Evolutionary conservation across 148 eudicot species (phyloP).

Genomic region (Spergularia bocconei): DNA sequence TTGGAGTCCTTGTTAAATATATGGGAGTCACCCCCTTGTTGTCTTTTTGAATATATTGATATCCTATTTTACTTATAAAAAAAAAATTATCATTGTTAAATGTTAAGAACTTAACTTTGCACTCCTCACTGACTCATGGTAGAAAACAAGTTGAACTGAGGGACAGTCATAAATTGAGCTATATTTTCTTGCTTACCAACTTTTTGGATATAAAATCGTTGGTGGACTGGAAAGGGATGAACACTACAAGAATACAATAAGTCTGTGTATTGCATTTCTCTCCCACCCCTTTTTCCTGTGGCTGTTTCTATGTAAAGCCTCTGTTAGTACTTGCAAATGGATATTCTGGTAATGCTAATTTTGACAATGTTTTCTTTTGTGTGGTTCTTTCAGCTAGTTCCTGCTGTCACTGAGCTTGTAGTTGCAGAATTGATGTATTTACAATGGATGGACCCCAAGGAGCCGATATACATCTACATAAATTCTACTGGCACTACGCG

Average conservation of each 20-base stretch:
- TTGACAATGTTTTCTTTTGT: not conserved
- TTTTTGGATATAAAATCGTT: no score
- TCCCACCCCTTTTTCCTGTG: not conserved
- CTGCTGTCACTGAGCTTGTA: conserved; percentile 87
- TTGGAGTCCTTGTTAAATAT: no score
- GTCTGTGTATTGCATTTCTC: not conserved
- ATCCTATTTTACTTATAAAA: no score
- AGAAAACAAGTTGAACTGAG: no score
- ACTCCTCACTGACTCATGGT: not conserved
- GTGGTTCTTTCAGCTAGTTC: conserved; percentile 56
- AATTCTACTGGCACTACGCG: conserved; percentile 88
- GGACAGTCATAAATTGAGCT: no score
- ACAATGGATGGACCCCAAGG: conserved; percentile 78
- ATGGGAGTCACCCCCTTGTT: no score
- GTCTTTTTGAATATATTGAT: no score
- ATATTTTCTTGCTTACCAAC: no score
- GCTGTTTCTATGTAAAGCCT: not conserved
- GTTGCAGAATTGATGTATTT: conserved; percentile 81
- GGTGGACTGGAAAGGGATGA: not conserved
- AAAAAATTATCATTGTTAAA: no score
- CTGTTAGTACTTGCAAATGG: not conserved
- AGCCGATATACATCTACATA: conserved; percentile 76
- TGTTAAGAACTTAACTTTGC: not conserved
- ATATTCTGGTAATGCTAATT: conserved; percentile 2
- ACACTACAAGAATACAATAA: not conserved